Conservation (phyloP, 331 rosid genomes). For the Cucumis variabilis region DNA sequence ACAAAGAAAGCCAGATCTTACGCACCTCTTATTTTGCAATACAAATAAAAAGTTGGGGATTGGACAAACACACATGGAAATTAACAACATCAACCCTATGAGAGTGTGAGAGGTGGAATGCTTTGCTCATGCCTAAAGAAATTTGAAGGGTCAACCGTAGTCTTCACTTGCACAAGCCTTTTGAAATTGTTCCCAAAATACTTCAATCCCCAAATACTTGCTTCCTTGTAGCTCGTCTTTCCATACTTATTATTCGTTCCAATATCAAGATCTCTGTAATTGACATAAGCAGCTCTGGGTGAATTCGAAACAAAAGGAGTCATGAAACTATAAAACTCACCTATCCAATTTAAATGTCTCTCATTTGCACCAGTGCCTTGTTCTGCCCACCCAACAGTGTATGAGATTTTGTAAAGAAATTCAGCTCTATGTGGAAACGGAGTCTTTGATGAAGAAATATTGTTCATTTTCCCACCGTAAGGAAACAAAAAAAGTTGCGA, state of each 20-base stretch:
- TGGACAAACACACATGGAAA: background rate
- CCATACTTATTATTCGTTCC: background rate
- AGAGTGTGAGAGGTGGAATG: background rate
- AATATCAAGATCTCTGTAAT: conserved; percentile 19
- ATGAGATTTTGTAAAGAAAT: conserved; percentile 44
- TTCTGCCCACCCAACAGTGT: conserved; percentile 42
- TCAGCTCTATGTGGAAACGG: conserved; percentile 60
- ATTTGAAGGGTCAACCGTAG: conserved; percentile 8
- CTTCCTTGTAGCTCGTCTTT: conserved; percentile 2
- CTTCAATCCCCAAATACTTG: background rate
- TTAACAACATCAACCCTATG: background rate
- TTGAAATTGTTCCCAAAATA: conserved; percentile 17
- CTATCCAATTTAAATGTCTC: conserved; percentile 4
- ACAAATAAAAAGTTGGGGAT: background rate
- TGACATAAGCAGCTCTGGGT: background rate
- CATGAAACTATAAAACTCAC: conserved; percentile 44
- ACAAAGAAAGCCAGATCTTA: background rate
- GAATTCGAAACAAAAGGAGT: conserved; percentile 39
- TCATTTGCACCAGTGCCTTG: conserved; percentile 31
- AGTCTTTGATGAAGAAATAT: conserved; percentile 44
- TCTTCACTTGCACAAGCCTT: background rate
- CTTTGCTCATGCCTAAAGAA: conserved; percentile 25
- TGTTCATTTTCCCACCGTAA: conserved; percentile 54
- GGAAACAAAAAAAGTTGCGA: conserved; percentile 37
- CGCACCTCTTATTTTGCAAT: background rate